phyloP scores from a whole-genome alignment of 2,329 filamentous ascomycete species.

The Tolypocladium endophyticum region DNA sequence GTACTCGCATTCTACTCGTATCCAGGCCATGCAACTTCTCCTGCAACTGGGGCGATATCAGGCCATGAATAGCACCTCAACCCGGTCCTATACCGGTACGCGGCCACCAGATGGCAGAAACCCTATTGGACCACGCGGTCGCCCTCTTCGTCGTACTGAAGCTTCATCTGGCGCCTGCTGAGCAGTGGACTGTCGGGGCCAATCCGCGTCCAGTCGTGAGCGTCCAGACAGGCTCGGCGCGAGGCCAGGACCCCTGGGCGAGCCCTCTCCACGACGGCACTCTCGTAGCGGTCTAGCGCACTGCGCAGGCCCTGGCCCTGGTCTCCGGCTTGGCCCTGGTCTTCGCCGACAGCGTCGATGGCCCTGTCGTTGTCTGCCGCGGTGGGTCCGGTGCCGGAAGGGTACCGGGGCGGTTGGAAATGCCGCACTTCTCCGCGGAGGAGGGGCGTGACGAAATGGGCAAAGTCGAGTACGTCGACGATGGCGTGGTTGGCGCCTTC shows the following conservation, averaged over 20 bases:
- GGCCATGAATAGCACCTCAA: not conserved
- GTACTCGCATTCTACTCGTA: too few species aligned
- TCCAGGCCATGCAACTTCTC: not conserved
- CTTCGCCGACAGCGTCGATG: not conserved
- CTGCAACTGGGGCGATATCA: not conserved
- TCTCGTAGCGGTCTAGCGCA: constrained; percentile 30
- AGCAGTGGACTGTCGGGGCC: constrained; percentile 23
- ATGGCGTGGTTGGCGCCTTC: constrained; percentile 49
- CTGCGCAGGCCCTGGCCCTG: constrained; percentile 8
- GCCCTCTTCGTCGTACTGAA: constrained; percentile 19
- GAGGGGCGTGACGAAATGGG: constrained; percentile 17
- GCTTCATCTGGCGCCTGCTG: constrained; percentile 23
- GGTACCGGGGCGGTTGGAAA: not conserved
- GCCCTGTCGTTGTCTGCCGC: not conserved
- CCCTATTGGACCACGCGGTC: not conserved
- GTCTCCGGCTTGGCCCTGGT: not conserved
- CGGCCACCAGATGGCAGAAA: not conserved
- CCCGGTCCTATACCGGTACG: not conserved
- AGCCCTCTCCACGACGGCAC: constrained; percentile 29
- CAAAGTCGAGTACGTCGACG: constrained; percentile 36
- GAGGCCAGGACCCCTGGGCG: constrained; percentile 37
- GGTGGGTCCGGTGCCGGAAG: not conserved
- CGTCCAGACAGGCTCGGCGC: constrained; percentile 42
- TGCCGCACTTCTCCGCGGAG: constrained; percentile 2
- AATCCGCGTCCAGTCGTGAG: constrained; percentile 38